phyloP scores from a whole-genome alignment of 2,329 filamentous ascomycete species.

The Botryotinia globosa region DNA sequence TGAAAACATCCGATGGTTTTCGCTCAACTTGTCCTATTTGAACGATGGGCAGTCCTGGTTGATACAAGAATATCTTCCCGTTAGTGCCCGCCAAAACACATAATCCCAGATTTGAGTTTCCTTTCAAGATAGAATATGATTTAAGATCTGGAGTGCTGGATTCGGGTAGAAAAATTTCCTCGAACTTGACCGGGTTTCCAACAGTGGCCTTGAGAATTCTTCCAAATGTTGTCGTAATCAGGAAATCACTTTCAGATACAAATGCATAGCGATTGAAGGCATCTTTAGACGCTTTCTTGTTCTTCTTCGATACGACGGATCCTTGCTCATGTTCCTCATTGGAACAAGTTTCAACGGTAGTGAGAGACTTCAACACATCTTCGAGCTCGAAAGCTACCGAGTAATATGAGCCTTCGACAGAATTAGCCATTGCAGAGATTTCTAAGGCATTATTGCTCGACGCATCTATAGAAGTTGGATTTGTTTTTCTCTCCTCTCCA shows the following conservation, averaged over 20 bases:
- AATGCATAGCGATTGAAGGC: constrained; percentile 64
- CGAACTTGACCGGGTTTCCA: constrained; percentile 27
- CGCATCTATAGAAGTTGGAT: neutral
- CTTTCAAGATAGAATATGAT: constrained; percentile 48
- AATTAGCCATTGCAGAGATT: neutral
- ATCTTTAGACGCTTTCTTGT: constrained; percentile 43
- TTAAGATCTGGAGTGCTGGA: constrained; percentile 41
- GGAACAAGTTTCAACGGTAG: neutral
- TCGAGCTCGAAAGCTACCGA: constrained; percentile 21
- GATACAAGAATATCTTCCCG: constrained; percentile 40
- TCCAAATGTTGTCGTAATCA: constrained; percentile 61
- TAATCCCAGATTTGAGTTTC: constrained; percentile 39
- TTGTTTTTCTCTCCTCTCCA: neutral
- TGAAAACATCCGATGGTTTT: constrained; percentile 39
- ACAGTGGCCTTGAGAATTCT: constrained; percentile 50
- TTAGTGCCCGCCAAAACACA: constrained; percentile 47
- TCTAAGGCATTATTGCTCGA: neutral
- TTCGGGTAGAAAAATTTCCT: constrained; percentile 36
- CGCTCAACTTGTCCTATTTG: constrained; percentile 28
- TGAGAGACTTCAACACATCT: constrained; percentile 17
- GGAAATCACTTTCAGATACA: constrained; percentile 49
- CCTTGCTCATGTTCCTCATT: neutral
- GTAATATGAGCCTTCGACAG: neutral
- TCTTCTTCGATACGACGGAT: constrained; percentile 30
- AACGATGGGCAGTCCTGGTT: constrained; percentile 19